Conservation (phyloP, 257 asterid species). For the Primulina huaijiensis region DNA sequence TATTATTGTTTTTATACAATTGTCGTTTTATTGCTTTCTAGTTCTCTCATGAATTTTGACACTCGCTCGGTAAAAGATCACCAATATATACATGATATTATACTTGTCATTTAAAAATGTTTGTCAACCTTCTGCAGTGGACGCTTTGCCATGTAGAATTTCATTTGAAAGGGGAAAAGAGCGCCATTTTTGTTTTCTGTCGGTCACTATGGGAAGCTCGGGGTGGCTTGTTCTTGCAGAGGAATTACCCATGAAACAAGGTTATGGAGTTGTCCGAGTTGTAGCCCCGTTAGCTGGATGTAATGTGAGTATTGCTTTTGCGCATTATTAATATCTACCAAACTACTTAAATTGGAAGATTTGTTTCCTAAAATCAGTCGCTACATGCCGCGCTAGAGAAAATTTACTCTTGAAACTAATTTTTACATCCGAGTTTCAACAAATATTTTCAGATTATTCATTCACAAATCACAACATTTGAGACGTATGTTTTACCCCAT, state of each 20-base stretch:
- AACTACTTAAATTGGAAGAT: not conserved
- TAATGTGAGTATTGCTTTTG: conserved; percentile 55
- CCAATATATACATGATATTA: conserved; percentile 4
- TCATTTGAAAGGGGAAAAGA: conserved; percentile 98
- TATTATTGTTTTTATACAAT: conserved; percentile 5
- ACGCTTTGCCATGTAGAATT: conserved; percentile 84
- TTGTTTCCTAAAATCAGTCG: not conserved
- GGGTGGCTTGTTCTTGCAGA: conserved; percentile 95
- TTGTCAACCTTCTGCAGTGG: conserved; percentile 48
- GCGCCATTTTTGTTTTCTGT: conserved; percentile 70
- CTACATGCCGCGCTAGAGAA: not conserved
- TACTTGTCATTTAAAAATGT: not conserved
- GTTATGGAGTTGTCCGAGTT: conserved; percentile 73
- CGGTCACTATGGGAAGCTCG: conserved; percentile 65
- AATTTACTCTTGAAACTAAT: not conserved
- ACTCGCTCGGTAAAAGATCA: conserved; percentile 7
- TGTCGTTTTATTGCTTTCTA: conserved; percentile 1
- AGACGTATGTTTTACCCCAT: conserved; percentile 23
- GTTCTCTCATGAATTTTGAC: conserved; percentile 1
- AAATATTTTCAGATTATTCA: too few species aligned
- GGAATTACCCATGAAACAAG: conserved; percentile 52
- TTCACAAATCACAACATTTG: not conserved
- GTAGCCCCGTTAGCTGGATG: conserved; percentile 91
- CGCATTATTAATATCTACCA: not conserved
- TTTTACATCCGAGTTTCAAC: not conserved